Evolutionary conservation across 331 rosid species (phyloP), one percentile per base, ranked within the genome.

Genomic region (Saraca asoca): DNA sequence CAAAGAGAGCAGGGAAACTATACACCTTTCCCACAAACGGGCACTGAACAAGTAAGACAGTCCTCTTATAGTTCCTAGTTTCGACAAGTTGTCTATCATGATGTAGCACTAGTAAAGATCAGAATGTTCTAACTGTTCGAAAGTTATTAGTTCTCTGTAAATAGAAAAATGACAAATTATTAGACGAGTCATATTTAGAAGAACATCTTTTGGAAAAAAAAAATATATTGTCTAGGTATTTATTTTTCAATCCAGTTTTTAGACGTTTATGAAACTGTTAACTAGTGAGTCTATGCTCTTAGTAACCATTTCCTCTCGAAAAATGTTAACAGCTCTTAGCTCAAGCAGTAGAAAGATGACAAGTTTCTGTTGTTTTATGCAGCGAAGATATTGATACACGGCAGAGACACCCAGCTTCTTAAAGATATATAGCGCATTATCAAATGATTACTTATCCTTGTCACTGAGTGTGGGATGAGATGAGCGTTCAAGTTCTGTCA

Each of bases 331-430:
- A 37, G 41, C 16, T 3, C n/a, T 50, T 37, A 43, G 18, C 41
- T 69, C 50, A 6, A 9, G 33, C 61, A 29, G 33, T 46, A 34
- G 6, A 68, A 61, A 51, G 46, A 20, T 77, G 39, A 55, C 57
- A 12, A 41, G 62, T 58, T 62, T 18, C 39, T 29, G 51, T 68
- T 72, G 45, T 38, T 75, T 67, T 73, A 14, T 82, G 87, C 93
- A 82, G 88, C 85, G 85, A 69, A 82, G 78, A 56, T 78, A 74
- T 41, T 80, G 72, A 70, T 63, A 44, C 50, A 48, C 12, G 51
- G 43, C 57, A 14, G 58, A 72, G 68, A 52, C 13, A 16, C 16
- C 55, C 55, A 15, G 74, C 70, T 16, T 34, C 15, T 54, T 39
- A 24, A 72, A 66, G 35, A 41, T 64, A 7, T 12, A 3, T 14